Conservation (phyloP, 805 yeast species). For the Yarrowia deformans region DNA sequence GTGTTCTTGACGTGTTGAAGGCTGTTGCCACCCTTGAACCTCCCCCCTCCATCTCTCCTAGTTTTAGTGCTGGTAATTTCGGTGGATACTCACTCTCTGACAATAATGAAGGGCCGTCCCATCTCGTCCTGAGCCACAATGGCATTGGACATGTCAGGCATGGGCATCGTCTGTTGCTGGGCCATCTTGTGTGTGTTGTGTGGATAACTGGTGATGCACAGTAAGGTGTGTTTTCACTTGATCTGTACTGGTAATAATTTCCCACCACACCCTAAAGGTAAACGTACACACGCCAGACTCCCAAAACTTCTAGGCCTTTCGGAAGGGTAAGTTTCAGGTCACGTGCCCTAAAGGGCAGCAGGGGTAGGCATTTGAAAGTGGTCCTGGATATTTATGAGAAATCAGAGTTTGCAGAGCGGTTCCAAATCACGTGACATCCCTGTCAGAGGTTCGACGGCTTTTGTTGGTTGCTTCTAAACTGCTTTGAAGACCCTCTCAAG, state of each 20-base stretch:
- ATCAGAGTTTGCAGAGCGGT: no score
- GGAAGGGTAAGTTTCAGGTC: slow-evolving; percentile 31
- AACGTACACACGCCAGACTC: not conserved
- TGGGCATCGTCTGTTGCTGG: slow-evolving; percentile 47
- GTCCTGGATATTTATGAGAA: no score
- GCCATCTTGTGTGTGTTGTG: slow-evolving; percentile 26
- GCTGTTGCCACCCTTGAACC: not conserved
- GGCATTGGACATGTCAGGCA: slow-evolving; percentile 97
- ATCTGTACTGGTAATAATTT: slow-evolving; percentile 12
- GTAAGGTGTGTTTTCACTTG: slow-evolving; percentile 5
- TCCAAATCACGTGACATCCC: no score
- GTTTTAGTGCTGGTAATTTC: no score
- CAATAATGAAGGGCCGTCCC: slow-evolving; percentile 99
- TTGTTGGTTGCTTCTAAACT: no score
- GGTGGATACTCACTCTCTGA: slow-evolving; percentile 71
- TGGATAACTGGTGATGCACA: not conserved
- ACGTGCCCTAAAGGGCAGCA: not conserved
- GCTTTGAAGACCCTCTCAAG: not conserved
- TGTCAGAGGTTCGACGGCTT: no score
- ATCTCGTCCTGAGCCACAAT: slow-evolving; percentile 98
- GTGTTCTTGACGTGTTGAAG: not conserved
- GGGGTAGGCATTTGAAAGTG: no score
- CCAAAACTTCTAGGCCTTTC: slow-evolving; percentile 32
- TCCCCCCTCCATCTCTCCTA: no score
- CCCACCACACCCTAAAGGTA: slow-evolving; percentile 2